Base-by-base conservation (phyloP, 352 stramenopile genomes). In the Globisporangium nunn region DNA sequence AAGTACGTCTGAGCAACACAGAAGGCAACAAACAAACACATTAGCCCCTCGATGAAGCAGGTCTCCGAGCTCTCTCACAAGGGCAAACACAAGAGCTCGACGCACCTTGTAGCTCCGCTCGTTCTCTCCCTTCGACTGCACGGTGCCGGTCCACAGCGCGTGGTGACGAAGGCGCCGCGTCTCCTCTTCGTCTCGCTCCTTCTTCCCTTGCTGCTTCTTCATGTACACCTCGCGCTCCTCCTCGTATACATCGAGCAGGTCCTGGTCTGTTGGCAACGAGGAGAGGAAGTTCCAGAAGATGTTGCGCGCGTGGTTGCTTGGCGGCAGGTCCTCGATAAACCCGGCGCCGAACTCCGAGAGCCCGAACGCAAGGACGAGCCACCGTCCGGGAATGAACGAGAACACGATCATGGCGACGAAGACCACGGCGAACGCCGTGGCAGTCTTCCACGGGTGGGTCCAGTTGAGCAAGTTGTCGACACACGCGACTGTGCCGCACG, bases 361-460 rank as follows among this genome's bases (percentile, higher is more conserved):
- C 0, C 84, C 84, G 58, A 87, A 87, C 3, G 85, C 28, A 14
- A 94, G 63, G 46, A 94, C 73, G 14, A 88, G 68, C 80, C 83
- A 94, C 12, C 84, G 74, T 1, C 77, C 77, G 35, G 73, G 80
- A 35, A 94, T 59, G 33, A 92, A 62, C 8, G 77, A 83, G 39
- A 88, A 85, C 17, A 94, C 56, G 3, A 92, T 31, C 12, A 72
- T 61, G 35, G 71, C 69, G 43, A 76, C 58, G 2, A 78, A 59
- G 4, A 91, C 67, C 10, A 71, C 66, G 10, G 57, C 60, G 33
- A 92, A 87, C 33, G 83, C 76, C 0, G 78, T 64, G 8, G 68
- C 81, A 43, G 84, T 91, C 56, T 94, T 94, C 84, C 84, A 94
- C 30, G 84, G 84, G 52, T 94, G 84, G 28, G 84, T 89, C 84